Evolutionary conservation across 164 flowering plant species (phyloP), one percentile per base, ranked within the genome.

Genomic region (Malania oleifera): DNA sequence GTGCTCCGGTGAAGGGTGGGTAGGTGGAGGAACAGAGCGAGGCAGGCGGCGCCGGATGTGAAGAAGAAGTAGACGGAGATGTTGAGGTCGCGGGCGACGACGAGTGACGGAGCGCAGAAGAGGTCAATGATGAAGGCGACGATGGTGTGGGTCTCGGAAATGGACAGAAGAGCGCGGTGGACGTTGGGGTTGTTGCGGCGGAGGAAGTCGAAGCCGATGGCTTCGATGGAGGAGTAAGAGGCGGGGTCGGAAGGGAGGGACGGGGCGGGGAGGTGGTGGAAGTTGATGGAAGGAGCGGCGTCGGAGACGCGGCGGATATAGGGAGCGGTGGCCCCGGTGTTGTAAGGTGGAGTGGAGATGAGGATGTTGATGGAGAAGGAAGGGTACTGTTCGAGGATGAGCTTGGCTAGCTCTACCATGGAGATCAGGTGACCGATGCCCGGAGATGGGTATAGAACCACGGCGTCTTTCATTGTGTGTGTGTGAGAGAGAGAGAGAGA

Each of bases 401-500:
- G 65, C 46, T 63, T 76, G 1, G 66, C 75, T 0, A 76, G 47
- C 55, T 76, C 80, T 1, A 76, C 75, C 73, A 68, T 70, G 38
- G 80, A 68, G 39, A 70, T 50, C 2, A 76, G 56, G 57, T 76
- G 80, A 20, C 80, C 80, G 0, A 65, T 64, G 7, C 61, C 75
- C 25, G 77, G 75, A 4, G 73, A 57, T 12, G 77, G 75, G 35
- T 63, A 74, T 1, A 74, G 54, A 13, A 70, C 70, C 17, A 74
- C 17, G 11, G 53, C 50, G 23, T 66, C 54, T 13, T 41, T 54
- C 61, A 44, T 43, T 22, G 51, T 34, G 7, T 18, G n/a, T n/a
- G n/a, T n/a, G n/a, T n/a, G n/a, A n/a, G n/a, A n/a, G n/a, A n/a
- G n/a, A n/a, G n/a, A n/a, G n/a, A n/a, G n/a, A n/a, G n/a, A n/a